phyloP scores from a whole-genome alignment of 345 rosid species.

The Acer saccharum region DNA sequence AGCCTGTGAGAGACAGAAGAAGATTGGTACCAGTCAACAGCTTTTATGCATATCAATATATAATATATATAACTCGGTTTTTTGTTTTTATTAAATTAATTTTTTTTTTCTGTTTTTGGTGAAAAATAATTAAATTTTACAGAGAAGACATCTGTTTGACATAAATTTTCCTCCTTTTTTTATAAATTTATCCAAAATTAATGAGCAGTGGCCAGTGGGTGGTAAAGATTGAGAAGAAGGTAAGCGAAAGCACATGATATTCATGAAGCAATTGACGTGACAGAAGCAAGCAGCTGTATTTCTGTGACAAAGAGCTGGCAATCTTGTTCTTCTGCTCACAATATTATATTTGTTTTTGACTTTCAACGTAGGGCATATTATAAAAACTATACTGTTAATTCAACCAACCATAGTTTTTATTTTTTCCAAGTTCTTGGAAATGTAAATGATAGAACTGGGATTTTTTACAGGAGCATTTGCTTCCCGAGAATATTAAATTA shows the following conservation, averaged over 20 bases:
- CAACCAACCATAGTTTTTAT: background rate
- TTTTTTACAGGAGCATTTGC: background rate
- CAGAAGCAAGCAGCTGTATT: constrained; percentile 12
- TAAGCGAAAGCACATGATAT: constrained; percentile 14
- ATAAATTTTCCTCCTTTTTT: background rate
- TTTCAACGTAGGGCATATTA: background rate
- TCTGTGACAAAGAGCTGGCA: constrained; percentile 14
- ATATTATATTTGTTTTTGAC: background rate
- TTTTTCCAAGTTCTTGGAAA: background rate
- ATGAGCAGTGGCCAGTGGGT: background rate
- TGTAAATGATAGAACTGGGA: background rate
- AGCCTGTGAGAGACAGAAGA: constrained; percentile 11
- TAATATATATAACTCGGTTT: too few relatives aligned
- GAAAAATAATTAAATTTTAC: background rate
- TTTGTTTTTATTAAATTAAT: too few relatives aligned
- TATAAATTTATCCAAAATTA: background rate
- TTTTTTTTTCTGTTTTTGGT: background rate
- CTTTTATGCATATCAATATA: background rate
- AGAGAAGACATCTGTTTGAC: background rate
- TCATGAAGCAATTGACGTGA: constrained; percentile 19
- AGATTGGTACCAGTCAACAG: background rate
- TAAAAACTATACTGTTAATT: background rate
- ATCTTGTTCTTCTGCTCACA: background rate
- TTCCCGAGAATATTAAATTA: background rate
- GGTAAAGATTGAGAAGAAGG: background rate